These are phyloP conservation scores for Lactarius hatsudake DNA, from an alignment of 768 basidiomycete genomes.

Conservation along the genomic window DNA sequence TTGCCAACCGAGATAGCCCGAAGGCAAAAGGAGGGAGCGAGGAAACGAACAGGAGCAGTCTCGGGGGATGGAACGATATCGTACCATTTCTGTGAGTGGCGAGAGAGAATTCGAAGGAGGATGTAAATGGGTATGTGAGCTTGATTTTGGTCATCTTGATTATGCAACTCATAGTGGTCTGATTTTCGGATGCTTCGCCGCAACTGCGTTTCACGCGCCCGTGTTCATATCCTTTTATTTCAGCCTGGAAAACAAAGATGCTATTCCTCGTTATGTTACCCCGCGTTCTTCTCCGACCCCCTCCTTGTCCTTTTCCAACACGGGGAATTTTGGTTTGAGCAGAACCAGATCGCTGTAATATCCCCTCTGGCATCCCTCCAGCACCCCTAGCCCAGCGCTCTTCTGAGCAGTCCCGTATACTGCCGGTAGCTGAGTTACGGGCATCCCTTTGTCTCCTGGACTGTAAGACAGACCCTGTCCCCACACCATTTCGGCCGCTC, in stretches of 20 bases:
- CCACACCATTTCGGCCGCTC: background rate
- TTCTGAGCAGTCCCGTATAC: background rate
- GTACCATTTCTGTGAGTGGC: background rate
- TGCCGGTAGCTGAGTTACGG: background rate
- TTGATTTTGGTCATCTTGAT: background rate
- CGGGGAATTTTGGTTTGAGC: background rate
- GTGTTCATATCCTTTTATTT: slow-evolving; percentile 11
- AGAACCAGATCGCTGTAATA: background rate
- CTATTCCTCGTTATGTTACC: slow-evolving; percentile 8
- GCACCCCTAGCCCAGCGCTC: background rate
- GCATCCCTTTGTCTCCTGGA: background rate
- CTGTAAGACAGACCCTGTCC: background rate
- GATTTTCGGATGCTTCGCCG: slow-evolving; percentile 10
- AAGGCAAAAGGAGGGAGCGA: background rate
- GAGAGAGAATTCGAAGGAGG: background rate
- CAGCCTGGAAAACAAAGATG: background rate
- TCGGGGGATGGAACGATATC: background rate
- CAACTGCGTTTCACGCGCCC: background rate
- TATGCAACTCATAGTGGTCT: slow-evolving; percentile 13
- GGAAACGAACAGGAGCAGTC: background rate
- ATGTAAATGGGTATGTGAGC: background rate
- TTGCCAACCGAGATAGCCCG: background rate
- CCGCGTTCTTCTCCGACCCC: background rate
- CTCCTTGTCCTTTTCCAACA: background rate
- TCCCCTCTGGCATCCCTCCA: background rate